Evolutionary conservation across 371 early-diverging fungal genomes (phyloP), one percentile per base, ranked within the genome.

Genomic region (Apophysomyces ossiformis): DNA sequence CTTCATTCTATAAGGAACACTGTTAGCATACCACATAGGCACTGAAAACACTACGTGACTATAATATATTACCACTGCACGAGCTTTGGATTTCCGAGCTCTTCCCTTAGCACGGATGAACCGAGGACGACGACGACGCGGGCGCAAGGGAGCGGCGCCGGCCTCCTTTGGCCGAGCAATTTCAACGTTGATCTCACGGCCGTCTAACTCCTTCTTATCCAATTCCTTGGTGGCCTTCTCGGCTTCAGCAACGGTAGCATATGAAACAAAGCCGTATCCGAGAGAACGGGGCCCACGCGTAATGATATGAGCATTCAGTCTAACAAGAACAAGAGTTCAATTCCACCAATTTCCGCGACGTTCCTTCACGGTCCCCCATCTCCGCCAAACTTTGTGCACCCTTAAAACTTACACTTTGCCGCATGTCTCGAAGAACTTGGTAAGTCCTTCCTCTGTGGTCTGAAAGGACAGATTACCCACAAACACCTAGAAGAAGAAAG

Each of bases 191-290:
- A 96, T 85, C 62, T 79, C 73, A 43, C 95, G 92, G 21, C 87
- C 94, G 60, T 83, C 90, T 54, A 96, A 71, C 65, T 89, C 89
- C 65, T 74, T 74, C 72, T 89, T 84, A 84, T 93, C 78, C 57
- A 90, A 72, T 56, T 81, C 67, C 35, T 78, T 72, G 45, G 90
- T 89, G 38, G 95, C 96, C 73, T 84, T 83, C 68, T 89, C 74
- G 61, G 89, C 91, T 46, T 91, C 89, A 37, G 74, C 89, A 39
- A 85, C 79, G 16, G 87, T 88, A 58, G 81, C 88, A 73, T 88
- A 95, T 39, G 93, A 84, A 16, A 96, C 91, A 73, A 96, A 96
- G n/a, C 95, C 97, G 77, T 90, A 96, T 44, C 94, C 95, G 57
- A 90, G 85, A 18, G 94, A 91, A 63, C 93, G 90, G 54, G 76